Conservation (phyloP, 2,329 filamentous ascomycete species). For the Sclerotiophoma versabilis region DNA sequence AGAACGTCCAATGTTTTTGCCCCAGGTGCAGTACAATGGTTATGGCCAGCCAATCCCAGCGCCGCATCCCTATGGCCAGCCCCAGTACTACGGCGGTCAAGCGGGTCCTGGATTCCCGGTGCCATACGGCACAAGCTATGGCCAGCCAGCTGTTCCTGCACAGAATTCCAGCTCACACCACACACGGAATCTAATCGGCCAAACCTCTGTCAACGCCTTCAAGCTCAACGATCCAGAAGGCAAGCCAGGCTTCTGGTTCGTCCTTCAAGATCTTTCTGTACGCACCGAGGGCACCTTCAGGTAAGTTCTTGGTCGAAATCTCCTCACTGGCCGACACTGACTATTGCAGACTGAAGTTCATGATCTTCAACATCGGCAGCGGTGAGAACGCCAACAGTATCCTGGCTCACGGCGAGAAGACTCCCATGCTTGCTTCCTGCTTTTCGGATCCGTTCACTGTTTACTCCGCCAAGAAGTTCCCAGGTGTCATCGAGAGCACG, state of each 20-base stretch:
- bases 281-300: conserved; percentile 90
- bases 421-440: conserved; percentile 81
- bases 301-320: conserved; percentile 58
- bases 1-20: conserved; percentile 42
- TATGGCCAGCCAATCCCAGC: conserved; percentile 47
- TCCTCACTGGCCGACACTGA: neutral
- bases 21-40: conserved; percentile 44
- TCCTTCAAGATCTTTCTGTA: conserved; percentile 93
- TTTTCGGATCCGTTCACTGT: conserved; percentile 93
- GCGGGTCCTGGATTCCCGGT: conserved; percentile 27
- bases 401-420: conserved; percentile 73
- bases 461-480: conserved; percentile 97
- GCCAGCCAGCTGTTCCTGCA: conserved; percentile 25
- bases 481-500: conserved; percentile 94
- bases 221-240: conserved; percentile 79
- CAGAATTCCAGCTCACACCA: conserved; percentile 68
- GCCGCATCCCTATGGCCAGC: conserved; percentile 11
- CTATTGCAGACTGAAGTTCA: conserved; percentile 68
- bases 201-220: conserved; percentile 86
- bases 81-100: conserved; percentile 19
- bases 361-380: conserved; percentile 83
- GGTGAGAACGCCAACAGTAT: conserved; percentile 58
- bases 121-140: conserved; percentile 20
- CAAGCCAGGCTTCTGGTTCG: conserved; percentile 93
- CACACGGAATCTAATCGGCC: conserved; percentile 93